phyloP scores from a whole-genome alignment of 2,329 filamentous ascomycete genomes.

The Calonectria leucothoes region DNA sequence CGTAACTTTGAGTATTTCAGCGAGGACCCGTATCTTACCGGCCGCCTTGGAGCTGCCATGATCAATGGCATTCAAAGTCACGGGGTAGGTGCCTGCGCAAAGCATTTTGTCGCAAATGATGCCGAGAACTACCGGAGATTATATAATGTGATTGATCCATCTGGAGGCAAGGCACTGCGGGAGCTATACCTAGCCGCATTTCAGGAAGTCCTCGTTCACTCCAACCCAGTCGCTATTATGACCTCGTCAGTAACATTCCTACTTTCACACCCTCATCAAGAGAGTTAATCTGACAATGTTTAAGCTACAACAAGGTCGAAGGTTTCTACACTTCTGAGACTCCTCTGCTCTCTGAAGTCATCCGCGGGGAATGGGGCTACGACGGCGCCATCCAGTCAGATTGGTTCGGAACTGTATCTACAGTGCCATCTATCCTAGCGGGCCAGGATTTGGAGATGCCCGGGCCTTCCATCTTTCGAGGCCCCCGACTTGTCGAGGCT shows the following conservation, averaged over 20 bases:
- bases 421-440: not conserved
- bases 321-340: not conserved
- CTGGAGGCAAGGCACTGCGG: not conserved
- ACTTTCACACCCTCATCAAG: too few relatives aligned
- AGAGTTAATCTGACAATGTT: not conserved
- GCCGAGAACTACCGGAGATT: not conserved
- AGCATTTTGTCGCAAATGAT: not conserved
- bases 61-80: not conserved
- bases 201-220: not conserved
- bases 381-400: not conserved
- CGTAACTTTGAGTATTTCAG: not conserved
- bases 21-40: not conserved
- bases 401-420: not conserved
- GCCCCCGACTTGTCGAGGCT: not conserved
- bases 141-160: not conserved
- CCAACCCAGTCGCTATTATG: not conserved
- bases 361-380: not conserved
- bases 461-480: not conserved
- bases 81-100: not conserved
- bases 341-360: not conserved
- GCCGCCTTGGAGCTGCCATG: not conserved
- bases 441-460: not conserved
- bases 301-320: not conserved
- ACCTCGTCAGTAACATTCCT: not conserved
- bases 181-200: not conserved